phyloP scores from a whole-genome alignment of 2,329 filamentous ascomycete genomes.

The Elsinoe ampelina region DNA sequence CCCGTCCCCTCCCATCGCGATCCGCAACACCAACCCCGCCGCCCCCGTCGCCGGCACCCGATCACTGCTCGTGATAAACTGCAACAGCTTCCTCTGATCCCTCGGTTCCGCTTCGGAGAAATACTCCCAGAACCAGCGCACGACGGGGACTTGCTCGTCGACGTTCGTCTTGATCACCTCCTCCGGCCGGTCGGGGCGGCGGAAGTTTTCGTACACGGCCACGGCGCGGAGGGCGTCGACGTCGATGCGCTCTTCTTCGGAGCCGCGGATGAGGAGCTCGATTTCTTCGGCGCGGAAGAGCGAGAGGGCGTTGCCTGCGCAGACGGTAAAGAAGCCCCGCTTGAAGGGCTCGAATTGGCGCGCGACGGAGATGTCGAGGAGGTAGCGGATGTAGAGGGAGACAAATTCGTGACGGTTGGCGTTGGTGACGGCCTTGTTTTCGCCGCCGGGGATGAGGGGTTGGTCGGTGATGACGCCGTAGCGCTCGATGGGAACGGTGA shows the following conservation, averaged over 20 bases:
- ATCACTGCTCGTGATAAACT: constrained; percentile 85
- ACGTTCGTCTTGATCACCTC: constrained; percentile 48
- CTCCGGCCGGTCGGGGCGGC: constrained; percentile 42
- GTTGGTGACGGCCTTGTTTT: constrained; percentile 70
- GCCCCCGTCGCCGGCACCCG: constrained; percentile 82
- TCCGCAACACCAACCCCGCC: constrained; percentile 65
- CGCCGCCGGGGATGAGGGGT: constrained; percentile 65
- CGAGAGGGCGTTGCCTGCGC: constrained; percentile 75
- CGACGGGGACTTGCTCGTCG: constrained; percentile 53
- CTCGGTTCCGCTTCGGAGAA: constrained; percentile 56
- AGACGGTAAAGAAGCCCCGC: constrained; percentile 85
- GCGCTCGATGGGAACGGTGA: constrained; percentile 65
- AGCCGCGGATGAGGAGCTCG: constrained; percentile 75
- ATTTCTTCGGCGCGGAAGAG: constrained; percentile 88
- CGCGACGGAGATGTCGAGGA: constrained; percentile 67
- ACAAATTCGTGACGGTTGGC: constrained; percentile 78
- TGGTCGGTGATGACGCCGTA: constrained; percentile 61
- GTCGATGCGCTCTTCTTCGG: constrained; percentile 66
- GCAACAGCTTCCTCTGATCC: constrained; percentile 68
- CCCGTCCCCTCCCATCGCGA: constrained; percentile 63
- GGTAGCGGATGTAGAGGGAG: constrained; percentile 68
- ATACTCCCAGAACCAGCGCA: constrained; percentile 83
- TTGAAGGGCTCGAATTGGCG: constrained; percentile 92
- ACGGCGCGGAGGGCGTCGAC: constrained; percentile 66
- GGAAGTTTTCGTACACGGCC: constrained; percentile 75